Evolutionary conservation across 805 yeast genomes (phyloP).

Genomic region (Lachancea cidri): DNA sequence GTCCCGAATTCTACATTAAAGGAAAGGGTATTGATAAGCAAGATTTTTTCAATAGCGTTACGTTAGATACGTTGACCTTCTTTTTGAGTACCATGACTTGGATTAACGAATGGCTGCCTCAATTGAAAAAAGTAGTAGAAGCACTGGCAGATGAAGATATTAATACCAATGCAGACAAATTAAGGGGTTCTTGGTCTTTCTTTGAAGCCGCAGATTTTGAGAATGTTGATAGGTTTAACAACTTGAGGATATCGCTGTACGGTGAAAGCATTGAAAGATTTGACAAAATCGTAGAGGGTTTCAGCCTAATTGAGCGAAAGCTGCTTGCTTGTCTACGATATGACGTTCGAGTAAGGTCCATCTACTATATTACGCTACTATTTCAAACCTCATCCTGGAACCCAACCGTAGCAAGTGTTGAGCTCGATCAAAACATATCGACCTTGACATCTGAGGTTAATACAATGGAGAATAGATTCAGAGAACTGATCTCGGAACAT

Average conservation of each 20-base stretch:
- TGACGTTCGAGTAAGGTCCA: constrained; percentile 27
- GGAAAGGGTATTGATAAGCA: constrained; percentile 35
- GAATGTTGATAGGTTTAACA: constrained; percentile 12
- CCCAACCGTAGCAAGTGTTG: constrained; percentile 28
- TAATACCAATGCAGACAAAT: constrained; percentile 12
- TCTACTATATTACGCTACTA: constrained; percentile 25
- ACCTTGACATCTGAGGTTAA: constrained; percentile 24
- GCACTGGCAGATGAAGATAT: constrained; percentile 1
- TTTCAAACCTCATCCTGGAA: constrained; percentile 27
- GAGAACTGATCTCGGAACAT: constrained; percentile 16
- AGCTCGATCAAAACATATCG: constrained; percentile 26
- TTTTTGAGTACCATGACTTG: constrained; percentile 52
- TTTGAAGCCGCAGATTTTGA: constrained; percentile 32
- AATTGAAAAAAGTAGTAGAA: constrained; percentile 39
- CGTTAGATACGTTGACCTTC: constrained; percentile 47
- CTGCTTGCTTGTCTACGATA: constrained; percentile 25
- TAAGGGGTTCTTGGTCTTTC: constrained; percentile 37
- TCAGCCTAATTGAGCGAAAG: constrained; percentile 16
- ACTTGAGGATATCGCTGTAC: constrained; percentile 20
- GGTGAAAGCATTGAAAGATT: constrained; percentile 16
- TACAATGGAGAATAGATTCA: constrained; percentile 25
- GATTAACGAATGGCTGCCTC: constrained; percentile 57
- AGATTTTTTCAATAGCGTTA: constrained; percentile 50
- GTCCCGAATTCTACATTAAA: constrained; percentile 28
- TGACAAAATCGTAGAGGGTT: constrained; percentile 16